Percentiles rank a stretch among this genome's conserved stretches.
These are phyloP conservation scores for Erysimum cheiranthoides DNA, from an alignment of 345 rosid genomes.

Conservation along the genomic window DNA sequence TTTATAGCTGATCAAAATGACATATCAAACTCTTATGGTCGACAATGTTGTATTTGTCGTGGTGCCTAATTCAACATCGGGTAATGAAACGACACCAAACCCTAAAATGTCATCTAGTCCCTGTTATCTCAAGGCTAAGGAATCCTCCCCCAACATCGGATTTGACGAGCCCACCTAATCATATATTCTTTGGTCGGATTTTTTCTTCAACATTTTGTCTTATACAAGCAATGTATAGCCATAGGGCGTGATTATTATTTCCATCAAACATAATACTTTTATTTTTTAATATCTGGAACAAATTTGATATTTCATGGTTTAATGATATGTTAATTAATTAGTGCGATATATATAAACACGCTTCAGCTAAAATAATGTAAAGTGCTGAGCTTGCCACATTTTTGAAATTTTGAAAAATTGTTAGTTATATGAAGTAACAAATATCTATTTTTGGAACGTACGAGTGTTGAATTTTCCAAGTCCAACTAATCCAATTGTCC, in stretches of 20 bases:
- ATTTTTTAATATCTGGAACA: too few species aligned
- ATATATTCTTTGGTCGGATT: neutral
- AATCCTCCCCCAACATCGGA: constrained; percentile 56
- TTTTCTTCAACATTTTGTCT: neutral
- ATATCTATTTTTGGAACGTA: constrained; percentile 29
- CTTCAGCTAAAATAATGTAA: neutral
- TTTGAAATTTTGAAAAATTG: neutral
- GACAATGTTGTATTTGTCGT: constrained; percentile 34
- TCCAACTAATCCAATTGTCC: too few species aligned
- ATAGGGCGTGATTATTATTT: neutral
- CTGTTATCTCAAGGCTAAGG: constrained; percentile 61
- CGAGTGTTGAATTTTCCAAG: too few species aligned
- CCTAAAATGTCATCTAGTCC: constrained; percentile 61
- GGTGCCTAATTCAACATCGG: constrained; percentile 25
- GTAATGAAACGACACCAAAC: constrained; percentile 30
- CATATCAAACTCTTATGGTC: constrained; percentile 29
- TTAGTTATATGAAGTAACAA: neutral
- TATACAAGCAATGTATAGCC: neutral
- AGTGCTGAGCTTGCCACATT: neutral
- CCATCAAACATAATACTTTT: neutral
- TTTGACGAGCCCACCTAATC: neutral
- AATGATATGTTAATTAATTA: too few species aligned
- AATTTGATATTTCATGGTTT: too few species aligned
- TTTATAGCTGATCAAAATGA: constrained; percentile 4
- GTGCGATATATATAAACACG: neutral